Evolutionary conservation across 371 early-diverging fungal genomes (phyloP), one percentile per base, ranked within the genome.

Genomic region (Syncephalastrum contaminatum): DNA sequence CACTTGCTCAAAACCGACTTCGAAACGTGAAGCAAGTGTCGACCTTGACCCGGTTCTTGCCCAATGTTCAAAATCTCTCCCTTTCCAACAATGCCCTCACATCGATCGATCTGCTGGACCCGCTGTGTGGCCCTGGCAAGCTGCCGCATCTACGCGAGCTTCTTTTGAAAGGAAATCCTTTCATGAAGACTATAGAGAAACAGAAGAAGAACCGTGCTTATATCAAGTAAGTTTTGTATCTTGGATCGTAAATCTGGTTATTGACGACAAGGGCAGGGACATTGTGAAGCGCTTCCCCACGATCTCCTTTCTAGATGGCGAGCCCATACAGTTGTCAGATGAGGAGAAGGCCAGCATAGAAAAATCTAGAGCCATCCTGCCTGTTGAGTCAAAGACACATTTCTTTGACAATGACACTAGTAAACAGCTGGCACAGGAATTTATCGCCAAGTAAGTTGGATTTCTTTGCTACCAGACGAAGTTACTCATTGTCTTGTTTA

Each of bases 11-110:
- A 2, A 85, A 85, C 56, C 64, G 68, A 1, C 50, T 87, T 4
- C 63, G 67, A 6, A 71, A 72, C 16, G 73, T 83, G 14, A 67
- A 73, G 36, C 78, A 64, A n/a, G 76, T 87, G 8, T 76, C 83
- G 1, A 75, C 77, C 6, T 58, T 87, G 24, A 69, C 77, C 0
- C 66, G 75, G 21, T 77, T 70, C 30, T 45, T 82, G 13, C 87
- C 85, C 10, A 71, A 74, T 36, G 25, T 87, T 15, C 74, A 74
- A 36, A 84, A 83, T 36, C 43, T 87, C 24, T 85, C 84, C 1
- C 68, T 87, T 22, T 65, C 78, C 50, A 70, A 75, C 53, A 87
- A 87, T 54, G 45, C 60, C 14, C 67, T 87, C n/a, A 63, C 67
- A 49, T 59, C 65, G 2, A 77, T 68, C 43, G 66, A 74, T 14